Base-by-base conservation (phyloP, 2,329 filamentous ascomycete species). In the Neonectria coccinea region DNA sequence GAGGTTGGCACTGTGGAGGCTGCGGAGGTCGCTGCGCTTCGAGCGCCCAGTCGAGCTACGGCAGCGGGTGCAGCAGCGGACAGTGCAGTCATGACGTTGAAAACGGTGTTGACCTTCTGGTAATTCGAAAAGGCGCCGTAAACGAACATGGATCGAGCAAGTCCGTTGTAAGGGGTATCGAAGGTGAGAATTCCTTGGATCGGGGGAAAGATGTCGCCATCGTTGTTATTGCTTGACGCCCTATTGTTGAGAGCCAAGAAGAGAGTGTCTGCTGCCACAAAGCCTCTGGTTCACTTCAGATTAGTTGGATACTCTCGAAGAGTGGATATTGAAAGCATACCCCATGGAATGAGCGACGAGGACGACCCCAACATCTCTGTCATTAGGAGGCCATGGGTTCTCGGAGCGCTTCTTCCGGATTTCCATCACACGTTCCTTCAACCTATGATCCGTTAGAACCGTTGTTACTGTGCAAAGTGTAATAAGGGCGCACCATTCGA, bases 291-390 rank as follows among this genome's bases (percentile, higher is more conserved):
- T 3, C n/a, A 20, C 11, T 4, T 5, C 0, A 5, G 39, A 65
- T 72, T n/a, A 71, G 65, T n/a, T 1, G 3, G 16, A 5, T 12
- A 33, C 16, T 5, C 3, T 4, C 5, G 8, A 3, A 25, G 11
- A 2, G 2, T 10, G 16, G 48, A n/a, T 1, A 3, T 3, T 10
- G n/a, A 20, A 1, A 11, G 67, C 80, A 68, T 72, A 85, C 84
- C 91, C 91, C 90, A 89, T 97, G 3, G 91, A 94, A 77, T 97
- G 94, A 1, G 93, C 93, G 27, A 96, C 84, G 1, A 97, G 83
- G 42, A 97, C 83, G 3, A 93, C 91, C 63, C 90, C 90, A 9
- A 97, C 92, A 1, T 90, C 89, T n/a, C 91, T 89, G 70, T 97
- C 91, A 50, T 92, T 85, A 1, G 92, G 93, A 1, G 93, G 93